Evolutionary conservation across 192 early-diverging fungal species (phyloP), one percentile per base, ranked within the genome.

Genomic region (Spizellomyces punctatus): DNA sequence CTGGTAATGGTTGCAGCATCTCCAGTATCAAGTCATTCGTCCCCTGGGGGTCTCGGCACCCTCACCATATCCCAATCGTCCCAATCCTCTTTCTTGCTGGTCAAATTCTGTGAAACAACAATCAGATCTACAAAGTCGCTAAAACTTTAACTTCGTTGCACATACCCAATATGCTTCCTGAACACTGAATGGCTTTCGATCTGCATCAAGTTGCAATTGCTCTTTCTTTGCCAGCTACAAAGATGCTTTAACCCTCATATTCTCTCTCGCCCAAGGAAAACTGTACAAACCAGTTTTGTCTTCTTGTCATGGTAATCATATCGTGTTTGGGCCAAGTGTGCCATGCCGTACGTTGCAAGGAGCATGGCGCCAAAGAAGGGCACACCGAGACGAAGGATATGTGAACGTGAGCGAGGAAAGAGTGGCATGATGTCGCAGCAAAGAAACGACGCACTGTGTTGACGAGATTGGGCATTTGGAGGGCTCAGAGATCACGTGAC

Each of bases 281-380:
- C 5, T 10, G 59, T 17, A 70, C 75, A 72, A 73, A 86, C 85
- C 66, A 71, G 50, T 63, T 83, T 75, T 6, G 83, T 74, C 45
- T 82, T 83, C 64, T 75, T 73, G 72, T 92, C 91, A 47, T 89
- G 84, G 48, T 90, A 82, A 74, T 95, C 91, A 67, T 90, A 93
- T 71, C 89, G 86, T 45, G 91, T 91, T 65, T 93, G 83, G 10
- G 91, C 89, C 21, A 93, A 76, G 41, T 89, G 83, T 36, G 88
- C 79, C 45, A 95, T 81, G 6, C 85, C 88, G 78, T 89, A 89
- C 8, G 91, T 89, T 54, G 88, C 91, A 43, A 77, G 88, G 16
- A 94, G 81, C 17, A 94, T 82, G 0, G 89, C 86, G 21, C 83
- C 63, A 7, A 71, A 52, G 52, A 80, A 80, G 2, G 79, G 79